These are phyloP conservation scores for Paramarasmius palmivorus DNA, from an alignment of 1,284 basidiomycete genomes.

Conservation along the genomic window DNA sequence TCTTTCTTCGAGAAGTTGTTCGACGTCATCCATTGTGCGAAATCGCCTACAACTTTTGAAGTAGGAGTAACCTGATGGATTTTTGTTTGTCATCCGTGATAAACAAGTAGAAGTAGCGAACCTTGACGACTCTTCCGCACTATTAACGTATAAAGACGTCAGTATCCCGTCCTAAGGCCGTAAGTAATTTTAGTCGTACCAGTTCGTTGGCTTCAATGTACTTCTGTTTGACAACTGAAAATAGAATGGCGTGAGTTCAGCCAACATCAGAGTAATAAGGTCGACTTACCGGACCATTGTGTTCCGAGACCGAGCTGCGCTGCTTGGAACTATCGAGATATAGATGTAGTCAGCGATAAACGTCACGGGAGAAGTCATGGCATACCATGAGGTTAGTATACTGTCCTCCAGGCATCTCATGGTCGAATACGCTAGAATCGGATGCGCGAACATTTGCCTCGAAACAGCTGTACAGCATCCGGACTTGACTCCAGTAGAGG, in stretches of 20 bases:
- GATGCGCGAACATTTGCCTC: slow-evolving; percentile 98
- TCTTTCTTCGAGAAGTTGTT: slow-evolving; percentile 89
- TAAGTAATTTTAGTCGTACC: slow-evolving; percentile 42
- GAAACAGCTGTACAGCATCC: slow-evolving; percentile 94
- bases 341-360: slow-evolving; percentile 10
- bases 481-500: slow-evolving; percentile 98
- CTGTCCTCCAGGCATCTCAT: slow-evolving; percentile 99
- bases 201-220: slow-evolving; percentile 97
- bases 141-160: slow-evolving; percentile 31
- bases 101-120: slow-evolving; percentile 18
- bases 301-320: slow-evolving; percentile 95
- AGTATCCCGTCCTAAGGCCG: slow-evolving; percentile 14
- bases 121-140: slow-evolving; percentile 98
- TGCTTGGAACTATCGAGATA: slow-evolving; percentile 89
- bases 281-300: slow-evolving; percentile 81
- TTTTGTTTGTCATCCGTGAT: not conserved
- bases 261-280: slow-evolving; percentile 3
- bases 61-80: slow-evolving; percentile 85
- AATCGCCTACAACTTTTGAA: slow-evolving; percentile 98
- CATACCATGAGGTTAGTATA: slow-evolving; percentile 92
- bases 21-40: slow-evolving; percentile 98
- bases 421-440: slow-evolving; percentile 96
- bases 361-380: slow-evolving; percentile 7
- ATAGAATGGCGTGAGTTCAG: slow-evolving; percentile 14
- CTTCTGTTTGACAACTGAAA: slow-evolving; percentile 92